phyloP scores from a whole-genome alignment of 1,284 basidiomycete species.

The Puccinia polysora region DNA sequence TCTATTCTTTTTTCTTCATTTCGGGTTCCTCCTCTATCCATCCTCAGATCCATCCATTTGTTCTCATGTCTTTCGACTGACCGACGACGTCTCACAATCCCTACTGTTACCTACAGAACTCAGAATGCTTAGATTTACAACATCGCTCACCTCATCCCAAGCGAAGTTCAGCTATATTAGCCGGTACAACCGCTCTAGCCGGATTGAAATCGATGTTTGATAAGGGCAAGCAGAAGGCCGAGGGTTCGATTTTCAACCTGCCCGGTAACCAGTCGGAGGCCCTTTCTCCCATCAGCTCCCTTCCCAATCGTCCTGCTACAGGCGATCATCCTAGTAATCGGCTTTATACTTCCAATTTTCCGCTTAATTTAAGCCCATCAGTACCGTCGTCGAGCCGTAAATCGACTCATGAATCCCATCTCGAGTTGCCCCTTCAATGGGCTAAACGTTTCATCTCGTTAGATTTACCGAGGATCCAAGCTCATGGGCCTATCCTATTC shows the following conservation, averaged over 20 bases:
- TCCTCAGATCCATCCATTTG: background rate
- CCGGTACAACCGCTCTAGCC: constrained; percentile 27
- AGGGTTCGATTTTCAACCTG: constrained; percentile 7
- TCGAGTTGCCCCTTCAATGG: constrained; percentile 38
- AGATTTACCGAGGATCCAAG: constrained; percentile 30
- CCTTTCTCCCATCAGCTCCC: background rate
- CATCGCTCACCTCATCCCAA: constrained; percentile 6
- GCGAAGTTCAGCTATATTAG: constrained; percentile 7
- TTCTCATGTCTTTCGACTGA: background rate
- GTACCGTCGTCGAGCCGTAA: background rate
- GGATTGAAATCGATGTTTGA: constrained; percentile 38
- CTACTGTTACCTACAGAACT: constrained; percentile 10
- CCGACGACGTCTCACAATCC: background rate
- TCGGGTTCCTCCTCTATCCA: background rate
- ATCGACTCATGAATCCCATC: constrained; percentile 16
- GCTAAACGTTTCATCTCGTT: constrained; percentile 29
- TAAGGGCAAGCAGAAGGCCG: constrained; percentile 28
- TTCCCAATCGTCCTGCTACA: background rate
- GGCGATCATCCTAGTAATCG: background rate
- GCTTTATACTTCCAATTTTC: background rate
- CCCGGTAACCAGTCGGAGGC: constrained; percentile 3
- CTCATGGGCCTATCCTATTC: constrained; percentile 35
- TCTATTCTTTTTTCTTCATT: too few relatives aligned
- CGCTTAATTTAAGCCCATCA: background rate
- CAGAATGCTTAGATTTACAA: constrained; percentile 27